These are phyloP conservation scores for Arthrobotrys pseudoclavata DNA, from an alignment of 2,329 filamentous ascomycete species.

Conservation along the genomic window DNA sequence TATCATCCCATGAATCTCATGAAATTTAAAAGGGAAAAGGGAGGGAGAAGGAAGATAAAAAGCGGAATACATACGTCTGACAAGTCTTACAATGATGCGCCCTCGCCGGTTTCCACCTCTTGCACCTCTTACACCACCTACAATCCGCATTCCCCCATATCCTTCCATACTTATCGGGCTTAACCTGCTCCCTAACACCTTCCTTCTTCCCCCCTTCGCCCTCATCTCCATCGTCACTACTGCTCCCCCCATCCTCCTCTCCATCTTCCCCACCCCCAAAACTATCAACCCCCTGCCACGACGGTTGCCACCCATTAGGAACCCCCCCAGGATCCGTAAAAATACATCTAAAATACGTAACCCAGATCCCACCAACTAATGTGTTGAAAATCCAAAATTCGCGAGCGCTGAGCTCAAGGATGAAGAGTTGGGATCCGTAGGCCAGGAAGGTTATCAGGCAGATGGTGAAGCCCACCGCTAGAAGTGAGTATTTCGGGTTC, in stretches of 20 bases:
- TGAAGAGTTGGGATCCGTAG: constrained; percentile 81
- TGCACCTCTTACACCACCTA: constrained; percentile 82
- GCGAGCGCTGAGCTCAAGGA: constrained; percentile 71
- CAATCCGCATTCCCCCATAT: constrained; percentile 61
- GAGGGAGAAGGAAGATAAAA: neutral
- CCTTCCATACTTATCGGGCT: constrained; percentile 39
- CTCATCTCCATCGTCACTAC: constrained; percentile 36
- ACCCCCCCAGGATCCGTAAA: constrained; percentile 69
- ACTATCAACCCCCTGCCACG: constrained; percentile 47
- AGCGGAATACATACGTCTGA: constrained; percentile 69
- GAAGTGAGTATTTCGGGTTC: constrained; percentile 66
- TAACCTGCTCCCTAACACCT: constrained; percentile 59
- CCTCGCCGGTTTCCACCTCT: constrained; percentile 79
- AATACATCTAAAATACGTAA: constrained; percentile 75
- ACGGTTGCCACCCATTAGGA: constrained; percentile 66
- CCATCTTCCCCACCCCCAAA: constrained; percentile 61
- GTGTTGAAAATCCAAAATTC: constrained; percentile 77
- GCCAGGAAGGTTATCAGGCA: constrained; percentile 77
- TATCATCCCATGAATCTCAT: neutral
- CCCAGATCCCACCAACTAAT: constrained; percentile 75
- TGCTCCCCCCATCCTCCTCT: constrained; percentile 35
- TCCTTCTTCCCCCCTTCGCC: constrained; percentile 64
- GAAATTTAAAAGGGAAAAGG: neutral
- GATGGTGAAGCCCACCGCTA: constrained; percentile 79
- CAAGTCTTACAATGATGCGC: constrained; percentile 87